Base-by-base conservation (phyloP, 176 grass and related monocot species). In the Metroxylon sagu region DNA sequence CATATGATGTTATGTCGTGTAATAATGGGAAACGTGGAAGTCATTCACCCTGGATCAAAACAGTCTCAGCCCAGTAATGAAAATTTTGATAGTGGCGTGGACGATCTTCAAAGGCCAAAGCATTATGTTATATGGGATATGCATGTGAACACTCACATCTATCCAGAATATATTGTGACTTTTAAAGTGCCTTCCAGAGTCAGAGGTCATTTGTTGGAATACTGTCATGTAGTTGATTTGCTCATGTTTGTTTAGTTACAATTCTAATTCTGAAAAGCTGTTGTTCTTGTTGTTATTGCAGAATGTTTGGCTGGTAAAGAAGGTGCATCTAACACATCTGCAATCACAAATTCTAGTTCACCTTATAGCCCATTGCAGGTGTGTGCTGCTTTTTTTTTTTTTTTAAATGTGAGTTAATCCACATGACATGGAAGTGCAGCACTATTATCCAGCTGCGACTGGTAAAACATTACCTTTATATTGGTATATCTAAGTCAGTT, bases 21-120 rank as follows among this genome's bases (percentile, higher is more conserved):
- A 54, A 69, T 99, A 64, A 86, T 99, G 94, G 94, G 94, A 72
- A 99, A 93, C 49, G 82, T 92, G 76, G 94, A 99, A 82, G 62
- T 89, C 68, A 83, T 99, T 76, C 79, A 71, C 55, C 73, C 61
- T 63, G 94, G 94, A 81, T 93, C 88, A 65, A 80, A 85, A 61
- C 94, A 99, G 68, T 64, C 57, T 69, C 64, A n/a, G 54, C 73
- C 94, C 66, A 92, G 80, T 80, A 88, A 61, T 52, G 61, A 72
- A 18, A 76, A 71, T 78, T 89, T 85, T 71, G 94, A 99, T 74
- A 99, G 79, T 70, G 94, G 94, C 52, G 84, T 93, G 85, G 94
- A 99, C 83, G 82, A 93, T 76, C 26, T 85, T 68, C 60, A 84
- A 77, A 89, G 83, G 49, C 93, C 93, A 25, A 83, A 88, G 54